Conservation (phyloP, 1,139 yeast genomes). For the Geotrichum siamense region DNA sequence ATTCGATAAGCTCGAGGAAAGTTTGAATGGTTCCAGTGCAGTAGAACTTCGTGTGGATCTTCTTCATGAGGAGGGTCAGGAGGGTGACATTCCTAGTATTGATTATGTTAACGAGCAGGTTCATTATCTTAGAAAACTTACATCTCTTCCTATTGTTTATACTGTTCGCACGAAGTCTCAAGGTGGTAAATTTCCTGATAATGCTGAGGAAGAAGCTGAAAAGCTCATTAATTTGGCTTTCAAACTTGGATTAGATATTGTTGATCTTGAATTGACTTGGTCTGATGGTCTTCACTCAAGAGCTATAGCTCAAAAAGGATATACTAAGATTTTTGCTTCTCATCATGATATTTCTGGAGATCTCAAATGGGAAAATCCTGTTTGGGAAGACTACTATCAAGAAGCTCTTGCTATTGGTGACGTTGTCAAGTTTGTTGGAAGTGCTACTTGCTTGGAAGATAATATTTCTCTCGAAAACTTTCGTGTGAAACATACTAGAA, state of each 20-base stretch:
- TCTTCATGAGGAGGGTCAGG: slow-evolving; percentile 44
- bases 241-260: slow-evolving; percentile 50
- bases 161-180: slow-evolving; percentile 72
- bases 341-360: slow-evolving; percentile 65
- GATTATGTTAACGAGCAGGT: slow-evolving; percentile 67
- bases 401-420: slow-evolving; percentile 65
- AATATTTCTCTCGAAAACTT: slow-evolving; percentile 66
- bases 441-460: slow-evolving; percentile 56
- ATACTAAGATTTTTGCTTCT: slow-evolving; percentile 72
- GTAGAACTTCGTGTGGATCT: slow-evolving; percentile 79
- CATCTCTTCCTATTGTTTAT: slow-evolving; percentile 71
- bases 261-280: slow-evolving; percentile 47
- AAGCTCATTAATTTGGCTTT: slow-evolving; percentile 55
- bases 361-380: slow-evolving; percentile 57
- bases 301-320: slow-evolving; percentile 45
- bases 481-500: slow-evolving; percentile 40
- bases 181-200: slow-evolving; percentile 73
- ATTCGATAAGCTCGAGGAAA: slow-evolving; percentile 44
- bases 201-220: slow-evolving; percentile 43
- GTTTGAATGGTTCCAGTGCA: slow-evolving; percentile 59
- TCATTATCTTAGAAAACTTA: slow-evolving; percentile 54
- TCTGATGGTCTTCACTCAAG: slow-evolving; percentile 40
- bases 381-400: slow-evolving; percentile 67
- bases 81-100: slow-evolving; percentile 28
- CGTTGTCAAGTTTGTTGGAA: slow-evolving; percentile 76